A percentile compares a stretch with the other conserved stretches of the same genome.
Conservation (phyloP, 805 yeast species). For the Hanseniaspora hatyaiensis region DNA sequence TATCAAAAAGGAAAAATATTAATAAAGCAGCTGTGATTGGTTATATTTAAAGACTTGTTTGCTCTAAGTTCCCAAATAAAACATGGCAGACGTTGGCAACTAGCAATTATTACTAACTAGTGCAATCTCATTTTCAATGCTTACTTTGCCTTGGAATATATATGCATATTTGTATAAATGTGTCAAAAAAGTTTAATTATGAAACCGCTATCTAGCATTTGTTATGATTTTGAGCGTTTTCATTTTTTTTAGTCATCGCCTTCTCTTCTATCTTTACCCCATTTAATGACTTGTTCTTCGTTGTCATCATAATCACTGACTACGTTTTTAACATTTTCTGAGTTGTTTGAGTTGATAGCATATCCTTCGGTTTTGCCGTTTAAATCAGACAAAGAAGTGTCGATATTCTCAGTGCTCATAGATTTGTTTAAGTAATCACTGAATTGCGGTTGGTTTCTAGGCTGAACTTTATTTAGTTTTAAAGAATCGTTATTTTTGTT, state of each 20-base stretch:
- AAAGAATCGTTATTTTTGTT: neutral
- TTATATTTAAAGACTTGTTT: too few relatives aligned
- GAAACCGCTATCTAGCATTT: too few relatives aligned
- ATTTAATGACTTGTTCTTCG: neutral
- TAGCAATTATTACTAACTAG: too few relatives aligned
- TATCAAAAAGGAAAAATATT: too few relatives aligned
- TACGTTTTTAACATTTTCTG: neutral
- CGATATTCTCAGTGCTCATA: neutral
- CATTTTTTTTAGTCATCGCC: neutral
- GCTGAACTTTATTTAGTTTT: slow-evolving; percentile 5
- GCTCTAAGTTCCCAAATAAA: too few relatives aligned
- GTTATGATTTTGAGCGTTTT: too few relatives aligned
- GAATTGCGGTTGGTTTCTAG: slow-evolving; percentile 13
- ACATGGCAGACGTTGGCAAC: too few relatives aligned
- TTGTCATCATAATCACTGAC: slow-evolving; percentile 8
- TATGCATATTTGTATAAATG: neutral
- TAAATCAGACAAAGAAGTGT: neutral
- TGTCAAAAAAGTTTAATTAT: too few relatives aligned
- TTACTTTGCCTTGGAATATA: neutral
- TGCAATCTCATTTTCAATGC: too few relatives aligned
- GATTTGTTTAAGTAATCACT: slow-evolving; percentile 1
- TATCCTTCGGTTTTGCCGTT: too few relatives aligned
- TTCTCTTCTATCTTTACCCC: slow-evolving; percentile 15
- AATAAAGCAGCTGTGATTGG: too few relatives aligned
- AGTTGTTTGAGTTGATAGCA: too few relatives aligned